Base-by-base conservation (phyloP, 177 flowering plant genomes). In the Vitis hybrid region DNA sequence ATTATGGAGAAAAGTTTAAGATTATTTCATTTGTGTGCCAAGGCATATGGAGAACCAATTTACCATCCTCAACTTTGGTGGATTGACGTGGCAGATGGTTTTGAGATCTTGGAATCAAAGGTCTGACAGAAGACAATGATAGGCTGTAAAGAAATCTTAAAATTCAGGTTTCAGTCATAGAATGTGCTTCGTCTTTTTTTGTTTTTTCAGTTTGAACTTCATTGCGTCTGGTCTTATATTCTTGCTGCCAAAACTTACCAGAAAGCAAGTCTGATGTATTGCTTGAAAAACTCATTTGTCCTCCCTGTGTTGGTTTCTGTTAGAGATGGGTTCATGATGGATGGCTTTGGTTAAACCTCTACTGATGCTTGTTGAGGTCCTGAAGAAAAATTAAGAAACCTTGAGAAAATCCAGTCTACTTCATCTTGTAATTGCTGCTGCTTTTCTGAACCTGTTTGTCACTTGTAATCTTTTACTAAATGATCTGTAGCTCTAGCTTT, bases 1-100 rank as follows among this genome's bases (percentile, higher is more conserved):
- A 64, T 14, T 7, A 21, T 52, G 15, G 69, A 50, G 62, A 62
- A 52, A 54, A 21, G 19, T 40, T 71, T 58, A 14, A 67, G 50
- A 80, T 86, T 81, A 84, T 82, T 81, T 75, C 64, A 76, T 78
- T 79, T 68, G 62, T 78, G 76, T 63, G 67, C 24, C 61, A 11
- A 66, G 64, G 69, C n/a, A 60, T 54, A 50, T 30, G 3, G 60
- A 52, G 13, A 56, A 66, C 57, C 58, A 59, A 52, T 50, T 55
- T 48, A 21, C 70, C 61, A 71, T 32, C 65, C 64, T 67, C 66
- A 40, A 54, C 60, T 62, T 60, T 24, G 58, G 50, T 50, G 49
- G 11, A 21, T 49, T 46, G 69, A 69, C 11, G 60, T 71, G 50
- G 55, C n/a, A 2, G 32, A 4, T 62, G 52, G 67, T 21, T 13